Evolutionary conservation across 305 asterid genomes (phyloP).

Genomic region (Fraxinus platypoda): DNA sequence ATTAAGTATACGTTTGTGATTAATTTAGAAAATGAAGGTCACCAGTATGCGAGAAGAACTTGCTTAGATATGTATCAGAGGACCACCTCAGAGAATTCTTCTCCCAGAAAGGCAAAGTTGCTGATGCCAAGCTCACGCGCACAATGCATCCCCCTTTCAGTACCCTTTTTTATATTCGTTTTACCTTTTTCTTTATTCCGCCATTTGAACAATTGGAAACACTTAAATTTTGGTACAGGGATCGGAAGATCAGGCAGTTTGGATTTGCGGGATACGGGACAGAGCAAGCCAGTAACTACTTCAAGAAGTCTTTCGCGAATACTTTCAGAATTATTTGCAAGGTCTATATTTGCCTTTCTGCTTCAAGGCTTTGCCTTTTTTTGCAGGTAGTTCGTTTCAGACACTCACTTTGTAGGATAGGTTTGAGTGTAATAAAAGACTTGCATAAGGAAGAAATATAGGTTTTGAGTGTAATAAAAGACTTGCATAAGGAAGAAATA

Average conservation of each 20-base stretch:
- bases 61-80: slow-evolving; percentile 75
- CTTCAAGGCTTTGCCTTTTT: too few species aligned
- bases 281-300: slow-evolving; percentile 68
- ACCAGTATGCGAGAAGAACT: slow-evolving; percentile 75
- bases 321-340: slow-evolving; percentile 67
- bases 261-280: slow-evolving; percentile 83
- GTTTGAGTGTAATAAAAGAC: neutral
- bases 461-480: neutral
- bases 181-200: neutral
- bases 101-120: slow-evolving; percentile 90
- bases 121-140: slow-evolving; percentile 87
- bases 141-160: slow-evolving; percentile 47
- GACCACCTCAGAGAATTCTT: slow-evolving; percentile 78
- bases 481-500: neutral
- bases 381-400: neutral
- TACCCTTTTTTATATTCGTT: neutral
- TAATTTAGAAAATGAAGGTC: slow-evolving; percentile 45
- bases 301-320: slow-evolving; percentile 62
- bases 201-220: neutral
- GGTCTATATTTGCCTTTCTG: slow-evolving; percentile 51
- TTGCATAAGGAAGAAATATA: too few species aligned
- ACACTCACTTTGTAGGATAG: neutral
- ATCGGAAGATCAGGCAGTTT: slow-evolving; percentile 82
- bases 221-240: slow-evolving; percentile 19
- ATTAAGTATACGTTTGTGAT: too few species aligned